Evolutionary conservation across 2,329 filamentous ascomycete genomes (phyloP).

Genomic region (Ceratocystis albifundus): DNA sequence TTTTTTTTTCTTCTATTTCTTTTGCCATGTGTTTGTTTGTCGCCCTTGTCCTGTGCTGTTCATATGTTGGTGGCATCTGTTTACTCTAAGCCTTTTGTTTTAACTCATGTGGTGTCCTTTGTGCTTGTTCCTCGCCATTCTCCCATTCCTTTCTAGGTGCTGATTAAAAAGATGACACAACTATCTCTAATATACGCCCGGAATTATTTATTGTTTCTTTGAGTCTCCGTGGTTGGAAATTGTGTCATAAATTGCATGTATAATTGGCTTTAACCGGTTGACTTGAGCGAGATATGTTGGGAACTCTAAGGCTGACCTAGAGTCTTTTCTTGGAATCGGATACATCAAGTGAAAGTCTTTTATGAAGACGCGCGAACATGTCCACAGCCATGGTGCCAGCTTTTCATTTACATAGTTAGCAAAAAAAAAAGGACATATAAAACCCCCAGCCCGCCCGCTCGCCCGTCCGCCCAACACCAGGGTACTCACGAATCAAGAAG

Average conservation of each 20-base stretch:
- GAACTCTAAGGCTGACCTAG: not conserved
- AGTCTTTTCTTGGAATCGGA: conserved; percentile 19
- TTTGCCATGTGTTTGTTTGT: conserved; percentile 4
- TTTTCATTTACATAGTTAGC: conserved; percentile 26
- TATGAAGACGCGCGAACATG: conserved; percentile 43
- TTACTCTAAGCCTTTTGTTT: not conserved
- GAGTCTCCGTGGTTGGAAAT: not conserved
- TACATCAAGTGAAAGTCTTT: conserved; percentile 31
- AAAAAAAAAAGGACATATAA: not conserved
- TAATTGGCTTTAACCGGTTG: not conserved
- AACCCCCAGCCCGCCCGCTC: too few relatives aligned
- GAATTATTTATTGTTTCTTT: too few relatives aligned
- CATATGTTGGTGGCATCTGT: conserved; percentile 5
- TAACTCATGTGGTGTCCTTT: conserved; percentile 1
- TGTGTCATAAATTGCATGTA: too few relatives aligned
- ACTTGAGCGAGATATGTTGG: not conserved
- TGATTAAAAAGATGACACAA: not conserved
- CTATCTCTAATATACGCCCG: not conserved
- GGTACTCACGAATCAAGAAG: conserved; percentile 41
- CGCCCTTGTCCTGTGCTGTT: conserved; percentile 7
- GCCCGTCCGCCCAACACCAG: too few relatives aligned
- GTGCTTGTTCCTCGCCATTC: conserved; percentile 5
- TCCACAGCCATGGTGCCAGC: conserved; percentile 42
- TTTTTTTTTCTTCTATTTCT: too few relatives aligned
- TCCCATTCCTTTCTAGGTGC: not conserved